Evolutionary conservation across 2,329 filamentous ascomycete species (phyloP).

Genomic region (Calonectria honghensis): DNA sequence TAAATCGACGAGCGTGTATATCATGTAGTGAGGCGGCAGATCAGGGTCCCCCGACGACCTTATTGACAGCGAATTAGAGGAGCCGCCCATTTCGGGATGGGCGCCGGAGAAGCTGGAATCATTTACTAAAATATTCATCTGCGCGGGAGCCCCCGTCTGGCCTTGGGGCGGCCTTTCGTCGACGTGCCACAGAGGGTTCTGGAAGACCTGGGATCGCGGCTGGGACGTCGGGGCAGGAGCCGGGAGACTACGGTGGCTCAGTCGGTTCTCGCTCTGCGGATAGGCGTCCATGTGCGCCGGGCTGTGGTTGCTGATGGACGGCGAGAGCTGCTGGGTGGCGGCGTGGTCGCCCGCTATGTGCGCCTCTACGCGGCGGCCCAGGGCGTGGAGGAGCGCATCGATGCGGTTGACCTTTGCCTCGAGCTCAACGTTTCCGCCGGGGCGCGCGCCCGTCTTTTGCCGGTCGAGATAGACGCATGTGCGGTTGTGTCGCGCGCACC

Average conservation of each 20-base stretch:
- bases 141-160: conserved; percentile 33
- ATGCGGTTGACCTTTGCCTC: conserved; percentile 74
- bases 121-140: conserved; percentile 14
- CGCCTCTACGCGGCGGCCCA: conserved; percentile 65
- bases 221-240: conserved; percentile 50
- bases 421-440: conserved; percentile 78
- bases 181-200: conserved; percentile 57
- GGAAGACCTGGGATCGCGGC: conserved; percentile 64
- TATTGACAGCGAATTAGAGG: conserved; percentile 54
- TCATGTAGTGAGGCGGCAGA: conserved; percentile 75
- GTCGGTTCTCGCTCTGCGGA: conserved; percentile 47
- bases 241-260: conserved; percentile 48
- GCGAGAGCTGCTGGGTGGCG: conserved; percentile 52
- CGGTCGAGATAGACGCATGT: conserved; percentile 81
- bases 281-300: conserved; percentile 56
- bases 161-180: conserved; percentile 47
- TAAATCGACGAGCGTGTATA: conserved; percentile 76
- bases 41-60: conserved; percentile 66
- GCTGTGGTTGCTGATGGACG: conserved; percentile 62
- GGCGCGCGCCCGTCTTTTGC: conserved; percentile 80
- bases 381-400: conserved; percentile 65
- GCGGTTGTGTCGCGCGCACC: conserved; percentile 81
- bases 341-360: conserved; percentile 62
- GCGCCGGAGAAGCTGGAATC: conserved; percentile 26
- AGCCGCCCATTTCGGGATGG: conserved; percentile 9